Percentiles rank a stretch among this genome's conserved stretches.
These are phyloP conservation scores for Gossypium thurberi DNA, from an alignment of 345 rosid genomes.

Conservation along the genomic window DNA sequence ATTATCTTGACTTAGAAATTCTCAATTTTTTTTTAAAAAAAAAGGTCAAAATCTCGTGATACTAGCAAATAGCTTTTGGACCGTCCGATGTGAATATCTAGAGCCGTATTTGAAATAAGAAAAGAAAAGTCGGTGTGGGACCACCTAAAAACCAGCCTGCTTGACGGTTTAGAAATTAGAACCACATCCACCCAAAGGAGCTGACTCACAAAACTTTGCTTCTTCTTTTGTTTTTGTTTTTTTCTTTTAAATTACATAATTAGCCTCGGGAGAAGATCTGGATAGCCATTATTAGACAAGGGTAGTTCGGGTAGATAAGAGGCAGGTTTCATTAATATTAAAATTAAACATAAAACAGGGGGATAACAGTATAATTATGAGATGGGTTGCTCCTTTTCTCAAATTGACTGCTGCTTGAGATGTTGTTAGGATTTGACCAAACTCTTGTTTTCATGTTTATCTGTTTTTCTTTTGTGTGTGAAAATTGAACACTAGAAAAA, in stretches of 20 bases:
- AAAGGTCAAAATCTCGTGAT: slow-evolving; percentile 21
- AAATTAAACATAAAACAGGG: background rate
- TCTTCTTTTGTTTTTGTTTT: background rate
- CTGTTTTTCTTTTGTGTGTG: background rate
- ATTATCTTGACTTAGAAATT: background rate
- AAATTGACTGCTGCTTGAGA: slow-evolving; percentile 12
- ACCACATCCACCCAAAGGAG: slow-evolving; percentile 18
- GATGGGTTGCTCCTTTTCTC: background rate
- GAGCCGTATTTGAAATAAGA: slow-evolving; percentile 8
- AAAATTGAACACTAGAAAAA: background rate
- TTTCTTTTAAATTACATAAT: background rate
- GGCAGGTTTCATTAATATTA: background rate
- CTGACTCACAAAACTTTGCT: slow-evolving; percentile 15
- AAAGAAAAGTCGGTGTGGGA: background rate
- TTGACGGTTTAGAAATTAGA: slow-evolving; percentile 22
- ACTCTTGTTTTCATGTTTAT: background rate
- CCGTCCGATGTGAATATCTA: slow-evolving; percentile 22
- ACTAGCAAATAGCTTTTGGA: slow-evolving; percentile 2
- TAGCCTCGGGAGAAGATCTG: background rate
- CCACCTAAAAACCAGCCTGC: slow-evolving; percentile 7
- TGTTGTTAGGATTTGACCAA: background rate
- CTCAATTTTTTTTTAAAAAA: background rate
- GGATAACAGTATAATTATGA: slow-evolving; percentile 3
- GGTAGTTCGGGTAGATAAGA: background rate
- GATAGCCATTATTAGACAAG: background rate